Evolutionary conservation across 1,139 yeast genomes (phyloP).

Genomic region (Saccharomyces pastorianus): DNA sequence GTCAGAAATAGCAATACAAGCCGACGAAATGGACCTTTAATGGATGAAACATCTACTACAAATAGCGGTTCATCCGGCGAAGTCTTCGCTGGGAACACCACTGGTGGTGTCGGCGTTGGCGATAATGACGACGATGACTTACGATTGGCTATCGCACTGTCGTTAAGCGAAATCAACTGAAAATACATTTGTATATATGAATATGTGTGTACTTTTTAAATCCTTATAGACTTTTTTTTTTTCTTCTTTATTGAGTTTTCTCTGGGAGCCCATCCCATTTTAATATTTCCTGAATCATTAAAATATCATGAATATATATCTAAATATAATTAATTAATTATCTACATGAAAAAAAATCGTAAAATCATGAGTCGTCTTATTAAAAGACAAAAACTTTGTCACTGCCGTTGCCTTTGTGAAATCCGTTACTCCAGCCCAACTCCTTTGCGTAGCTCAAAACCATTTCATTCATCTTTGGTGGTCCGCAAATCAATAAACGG

Average conservation of each 20-base stretch:
- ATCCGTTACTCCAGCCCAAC: conserved; percentile 31
- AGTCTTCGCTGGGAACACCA: background rate
- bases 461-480: too few relatives aligned
- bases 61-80: background rate
- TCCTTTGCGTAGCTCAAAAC: too few relatives aligned
- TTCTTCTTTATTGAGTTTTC: too few relatives aligned
- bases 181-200: background rate
- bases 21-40: conserved; percentile 3
- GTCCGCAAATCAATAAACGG: conserved; percentile 32
- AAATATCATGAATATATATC: background rate
- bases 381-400: conserved; percentile 66
- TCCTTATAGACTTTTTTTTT: background rate
- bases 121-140: conserved; percentile 24
- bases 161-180: conserved; percentile 28
- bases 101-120: background rate
- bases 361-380: background rate
- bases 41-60: background rate
- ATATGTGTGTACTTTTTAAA: conserved; percentile 41
- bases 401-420: conserved; percentile 42
- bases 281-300: too few relatives aligned
- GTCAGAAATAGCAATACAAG: background rate
- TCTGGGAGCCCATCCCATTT: too few relatives aligned
- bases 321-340: background rate
- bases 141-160: conserved; percentile 29
- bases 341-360: background rate